phyloP scores from a whole-genome alignment of 2,329 filamentous ascomycete genomes.

The Zarea fungicola region DNA sequence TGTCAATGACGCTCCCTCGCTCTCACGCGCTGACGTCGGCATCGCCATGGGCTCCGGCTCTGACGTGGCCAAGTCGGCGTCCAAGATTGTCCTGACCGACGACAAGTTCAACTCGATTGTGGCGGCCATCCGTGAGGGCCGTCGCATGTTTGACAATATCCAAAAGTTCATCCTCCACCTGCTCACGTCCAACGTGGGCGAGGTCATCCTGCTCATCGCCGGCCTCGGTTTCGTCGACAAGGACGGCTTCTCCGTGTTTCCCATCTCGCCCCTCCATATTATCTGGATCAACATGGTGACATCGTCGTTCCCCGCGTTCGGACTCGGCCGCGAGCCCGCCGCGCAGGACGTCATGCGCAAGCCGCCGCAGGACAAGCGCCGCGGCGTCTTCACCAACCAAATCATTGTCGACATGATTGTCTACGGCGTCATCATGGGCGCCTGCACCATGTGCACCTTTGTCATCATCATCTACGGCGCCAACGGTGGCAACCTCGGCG shows the following conservation, averaged over 20 bases:
- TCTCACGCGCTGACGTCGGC: conserved; percentile 76
- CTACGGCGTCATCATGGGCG: conserved; percentile 74
- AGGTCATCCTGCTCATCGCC: conserved; percentile 74
- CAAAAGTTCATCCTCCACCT: conserved; percentile 82
- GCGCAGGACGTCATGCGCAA: conserved; percentile 72
- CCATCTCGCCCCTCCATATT: conserved; percentile 78
- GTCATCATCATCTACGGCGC: conserved; percentile 58
- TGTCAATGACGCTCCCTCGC: conserved; percentile 78
- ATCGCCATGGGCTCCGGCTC: conserved; percentile 89
- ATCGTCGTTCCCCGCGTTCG: conserved; percentile 81
- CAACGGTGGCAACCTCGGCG: conserved; percentile 51
- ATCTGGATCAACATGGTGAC: conserved; percentile 96
- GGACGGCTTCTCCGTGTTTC: conserved; percentile 71
- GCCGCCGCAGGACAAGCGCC: conserved; percentile 64
- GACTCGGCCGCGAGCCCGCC: conserved; percentile 73
- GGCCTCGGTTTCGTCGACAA: conserved; percentile 77
- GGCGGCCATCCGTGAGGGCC: conserved; percentile 74
- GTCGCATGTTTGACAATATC: conserved; percentile 83
- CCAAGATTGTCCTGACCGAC: conserved; percentile 77
- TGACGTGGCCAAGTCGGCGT: conserved; percentile 78
- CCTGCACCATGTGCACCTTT: conserved; percentile 60
- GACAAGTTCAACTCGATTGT: conserved; percentile 88
- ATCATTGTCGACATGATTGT: conserved; percentile 74
- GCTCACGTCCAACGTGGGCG: conserved; percentile 75
- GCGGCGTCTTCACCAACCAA: conserved; percentile 72